Percentiles rank a stretch among this genome's conserved stretches.
phyloP scores from a whole-genome alignment of 768 basidiomycete genomes.

The Termitomyces sp. region DNA sequence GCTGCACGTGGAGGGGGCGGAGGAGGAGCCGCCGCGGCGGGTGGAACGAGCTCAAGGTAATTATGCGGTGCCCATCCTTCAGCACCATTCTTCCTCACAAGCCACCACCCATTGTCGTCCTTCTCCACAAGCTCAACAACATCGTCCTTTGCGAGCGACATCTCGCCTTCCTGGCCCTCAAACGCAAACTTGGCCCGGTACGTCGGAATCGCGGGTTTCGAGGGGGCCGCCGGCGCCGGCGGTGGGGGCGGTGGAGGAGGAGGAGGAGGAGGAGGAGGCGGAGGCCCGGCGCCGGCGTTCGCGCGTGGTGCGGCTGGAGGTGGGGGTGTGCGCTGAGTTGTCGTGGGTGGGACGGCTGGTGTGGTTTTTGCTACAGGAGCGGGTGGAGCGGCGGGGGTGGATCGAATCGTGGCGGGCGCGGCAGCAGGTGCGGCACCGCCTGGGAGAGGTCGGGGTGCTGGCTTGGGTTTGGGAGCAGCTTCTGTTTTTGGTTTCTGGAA shows the following conservation, averaged over 20 bases:
- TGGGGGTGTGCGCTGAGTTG: conserved; percentile 28
- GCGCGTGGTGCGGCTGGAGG: conserved; percentile 18
- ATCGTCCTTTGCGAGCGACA: conserved; percentile 87
- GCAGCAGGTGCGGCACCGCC: conserved; percentile 46
- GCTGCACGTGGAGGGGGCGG: conserved; percentile 56
- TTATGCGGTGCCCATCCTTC: conserved; percentile 97
- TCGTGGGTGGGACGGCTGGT: conserved; percentile 26
- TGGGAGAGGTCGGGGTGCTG: conserved; percentile 61
- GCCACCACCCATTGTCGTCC: conserved; percentile 97
- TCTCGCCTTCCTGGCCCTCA: conserved; percentile 88
- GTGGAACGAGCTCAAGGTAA: conserved; percentile 80
- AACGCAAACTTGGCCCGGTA: conserved; percentile 94
- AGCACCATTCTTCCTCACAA: conserved; percentile 74
- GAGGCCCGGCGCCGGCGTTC: too few species aligned
- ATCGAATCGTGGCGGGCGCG: conserved; percentile 26
- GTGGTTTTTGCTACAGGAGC: conserved; percentile 29
- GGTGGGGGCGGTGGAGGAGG: conserved; percentile 29
- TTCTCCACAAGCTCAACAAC: conserved; percentile 89
- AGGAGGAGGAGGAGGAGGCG: conserved; percentile 31
- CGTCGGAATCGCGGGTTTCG: conserved; percentile 63
- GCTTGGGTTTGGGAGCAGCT: conserved; percentile 44
- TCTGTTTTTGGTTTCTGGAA: conserved; percentile 46
- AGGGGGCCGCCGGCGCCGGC: conserved; percentile 53
- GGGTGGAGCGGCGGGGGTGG: conserved; percentile 35
- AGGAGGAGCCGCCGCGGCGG: conserved; percentile 58